Base-by-base conservation (phyloP, 2,329 filamentous ascomycete species). In the Hypoxylon sp. region DNA sequence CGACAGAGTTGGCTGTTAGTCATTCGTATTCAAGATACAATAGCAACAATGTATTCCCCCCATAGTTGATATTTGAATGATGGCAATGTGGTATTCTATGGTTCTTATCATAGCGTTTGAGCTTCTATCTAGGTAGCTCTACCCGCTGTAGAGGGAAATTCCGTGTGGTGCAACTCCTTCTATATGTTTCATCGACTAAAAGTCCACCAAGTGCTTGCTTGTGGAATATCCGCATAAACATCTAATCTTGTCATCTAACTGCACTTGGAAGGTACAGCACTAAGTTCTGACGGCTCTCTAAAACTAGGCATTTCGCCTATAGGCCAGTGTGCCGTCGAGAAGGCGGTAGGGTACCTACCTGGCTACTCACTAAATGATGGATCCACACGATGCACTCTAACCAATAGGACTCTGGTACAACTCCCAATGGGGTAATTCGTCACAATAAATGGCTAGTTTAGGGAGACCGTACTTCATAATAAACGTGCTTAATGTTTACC, bases 371-470 rank as follows among this genome's bases (percentile, higher is more conserved):
- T n/a, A n/a, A n/a, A n/a, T n/a, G n/a, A n/a, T n/a, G n/a, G n/a
- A n/a, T n/a, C n/a, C n/a, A n/a, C n/a, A n/a, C n/a, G n/a, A n/a
- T n/a, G n/a, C n/a, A n/a, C n/a, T n/a, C n/a, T n/a, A 19, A 21
- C 50, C 32, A 52, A 38, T 34, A 34, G 30, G 10, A 52, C 36
- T 19, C n/a, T 23, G 10, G 32, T 7, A 38, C 17, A n/a, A 4
- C n/a, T 7, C 32, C 19, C 5, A 52, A 38, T 52, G 5, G 19
- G 32, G 50, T 38, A 52, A 52, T n/a, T 23, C 32, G 17, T n/a
- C 17, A 32, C 49, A 11, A n/a, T 52, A 52, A 38, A n/a, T n/a
- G n/a, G n/a, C n/a, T n/a, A 52, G n/a, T 23, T 38, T 11, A 34
- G 19, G 32, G 38, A 25, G 32, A 4, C 1, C 9, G 13, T n/a